Base-by-base conservation (phyloP, 2,329 filamentous ascomycete genomes). In the Kalaharituber pfeilii region DNA sequence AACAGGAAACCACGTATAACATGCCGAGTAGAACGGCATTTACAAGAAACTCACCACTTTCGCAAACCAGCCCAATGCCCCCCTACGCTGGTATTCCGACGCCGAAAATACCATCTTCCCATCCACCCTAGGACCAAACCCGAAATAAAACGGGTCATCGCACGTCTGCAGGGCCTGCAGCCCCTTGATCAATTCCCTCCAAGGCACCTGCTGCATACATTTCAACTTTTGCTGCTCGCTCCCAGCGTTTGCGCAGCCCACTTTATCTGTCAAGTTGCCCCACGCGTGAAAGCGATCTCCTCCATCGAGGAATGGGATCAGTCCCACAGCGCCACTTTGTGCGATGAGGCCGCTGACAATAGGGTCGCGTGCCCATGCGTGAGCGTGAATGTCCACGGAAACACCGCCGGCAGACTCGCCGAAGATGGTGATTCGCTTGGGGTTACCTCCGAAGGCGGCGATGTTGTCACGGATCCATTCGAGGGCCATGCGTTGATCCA, bases 381-480 rank as follows among this genome's bases (percentile, higher is more conserved):
- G 59, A 18, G 54, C 29, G 29, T 57, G 56, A 20, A 27, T 27
- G 25, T 59, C 57, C 15, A 64, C 62, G 8, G 58, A 56, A 50
- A 56, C 56, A n/a, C 56, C 59, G 30, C 62, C 62, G 18, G 62
- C 62, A 36, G 58, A 61, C 53, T 63, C 55, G 11, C 62, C 62
- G 52, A 63, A 63, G 27, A 63, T 55, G 13, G 59, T 63, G 18
- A 63, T 62, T 26, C 56, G 57, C 3, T 22, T 29, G 1, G 62
- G 61, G 44, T 64, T 61, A 7, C 62, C 62, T 11, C 60, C 60
- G 42, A 60, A 62, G 1, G 53, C 51, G 13, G 54, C 55, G 25
- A 60, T 60, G 30, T 64, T 64, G 45, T 62, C 57, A 8, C 57
- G 56, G 2, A 64, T 55, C 62, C 62, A 64, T 54, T 62, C 55